Base-by-base conservation (phyloP, 176 grass and related monocot species). In the Paspalum notatum region DNA sequence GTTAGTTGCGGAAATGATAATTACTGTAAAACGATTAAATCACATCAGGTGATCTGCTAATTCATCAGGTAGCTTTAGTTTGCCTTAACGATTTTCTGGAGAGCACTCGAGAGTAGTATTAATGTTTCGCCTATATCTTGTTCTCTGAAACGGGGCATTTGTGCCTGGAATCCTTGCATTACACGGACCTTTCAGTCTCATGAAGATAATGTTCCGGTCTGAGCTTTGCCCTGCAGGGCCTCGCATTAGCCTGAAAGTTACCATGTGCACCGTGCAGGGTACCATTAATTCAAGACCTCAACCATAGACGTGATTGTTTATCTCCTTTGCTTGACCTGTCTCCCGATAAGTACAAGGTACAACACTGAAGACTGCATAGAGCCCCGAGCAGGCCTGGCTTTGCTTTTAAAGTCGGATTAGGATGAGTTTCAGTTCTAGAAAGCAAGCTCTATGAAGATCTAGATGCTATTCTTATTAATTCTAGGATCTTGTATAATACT, bases 331-430 rank as follows among this genome's bases (percentile, higher is more conserved):
- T 67, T 83, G 74, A 74, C 67, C 32, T 79, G 40, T 17, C 50
- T 73, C 17, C 80, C 68, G 38, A 9, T 74, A 56, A 82, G 63
- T 82, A 87, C 71, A 76, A 54, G 41, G 45, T 47, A 79, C 60
- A 67, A 20, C 42, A 37, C 22, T 27, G 45, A 59, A n/a, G 25
- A 59, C 25, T n/a, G 5, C 68, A 68, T 84, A 18, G 68, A 84
- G 81, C 86, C 86, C 68, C 86, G 75, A 74, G 81, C 60, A 84
- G 43, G 50, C 21, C 21, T 66, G 75, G 53, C 49, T 75, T 80
- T 62, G 60, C 60, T 37, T 62, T 71, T 46, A 68, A 60, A 44
- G 51, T n/a, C n/a, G 11, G 22, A 61, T 12, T 38, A 11, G 52
- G 43, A 57, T 59, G 80, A 32, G 40, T 67, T 67, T 59, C 56